These are phyloP conservation scores for Yamadazyma buinensis DNA, from an alignment of 1,139 yeast genomes.

Conservation along the genomic window DNA sequence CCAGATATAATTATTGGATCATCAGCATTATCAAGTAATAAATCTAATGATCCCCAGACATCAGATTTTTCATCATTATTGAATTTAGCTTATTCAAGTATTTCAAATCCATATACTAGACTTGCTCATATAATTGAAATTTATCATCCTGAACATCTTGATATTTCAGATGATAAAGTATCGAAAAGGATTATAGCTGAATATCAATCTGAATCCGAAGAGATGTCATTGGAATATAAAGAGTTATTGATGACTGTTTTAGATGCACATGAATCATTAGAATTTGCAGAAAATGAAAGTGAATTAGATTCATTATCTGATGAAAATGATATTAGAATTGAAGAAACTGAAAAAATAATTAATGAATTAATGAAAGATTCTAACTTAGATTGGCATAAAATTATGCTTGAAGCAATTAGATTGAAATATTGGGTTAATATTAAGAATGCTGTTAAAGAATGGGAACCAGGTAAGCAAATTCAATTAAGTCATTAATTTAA, in stretches of 20 bases:
- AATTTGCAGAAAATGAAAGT: conserved; percentile 53
- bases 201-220: conserved; percentile 29
- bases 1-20: conserved; percentile 62
- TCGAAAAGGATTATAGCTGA: conserved; percentile 33
- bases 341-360: conserved; percentile 30
- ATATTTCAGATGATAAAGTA: conserved; percentile 38
- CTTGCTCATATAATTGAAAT: conserved; percentile 36
- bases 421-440: conserved; percentile 85
- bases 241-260: conserved; percentile 66
- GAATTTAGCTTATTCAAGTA: conserved; percentile 71
- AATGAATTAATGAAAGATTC: conserved; percentile 26
- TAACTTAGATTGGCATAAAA: conserved; percentile 48
- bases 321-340: conserved; percentile 56
- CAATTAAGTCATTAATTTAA: conserved; percentile 51
- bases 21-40: conserved; percentile 18
- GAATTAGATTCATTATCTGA: conserved; percentile 52
- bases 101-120: conserved; percentile 67
- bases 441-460: conserved; percentile 66
- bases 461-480: conserved; percentile 72
- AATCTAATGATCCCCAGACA: background rate
- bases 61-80: conserved; percentile 47
- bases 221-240: conserved; percentile 44
- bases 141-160: conserved; percentile 36
- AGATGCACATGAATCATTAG: conserved; percentile 76
- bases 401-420: conserved; percentile 65